phyloP scores from a whole-genome alignment of 2,329 filamentous ascomycete species.

The Periconia digitata region DNA sequence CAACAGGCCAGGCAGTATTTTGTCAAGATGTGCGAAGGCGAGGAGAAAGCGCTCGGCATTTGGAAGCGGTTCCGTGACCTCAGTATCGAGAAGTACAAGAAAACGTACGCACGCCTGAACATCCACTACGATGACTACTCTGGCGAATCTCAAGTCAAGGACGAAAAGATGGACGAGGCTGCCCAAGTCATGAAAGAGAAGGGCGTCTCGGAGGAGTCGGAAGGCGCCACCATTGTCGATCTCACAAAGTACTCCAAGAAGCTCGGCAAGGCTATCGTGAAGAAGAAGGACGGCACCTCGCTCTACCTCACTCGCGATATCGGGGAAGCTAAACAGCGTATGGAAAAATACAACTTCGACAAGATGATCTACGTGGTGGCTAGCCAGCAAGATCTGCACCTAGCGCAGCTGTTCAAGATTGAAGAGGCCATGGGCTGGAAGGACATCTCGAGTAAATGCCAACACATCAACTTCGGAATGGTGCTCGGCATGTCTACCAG shows the following conservation, averaged over 20 bases:
- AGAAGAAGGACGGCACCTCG: conserved; percentile 68
- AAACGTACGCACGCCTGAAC: conserved; percentile 65
- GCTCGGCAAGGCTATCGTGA: conserved; percentile 66
- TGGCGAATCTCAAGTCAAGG: conserved; percentile 68
- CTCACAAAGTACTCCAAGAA: conserved; percentile 70
- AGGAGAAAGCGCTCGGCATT: conserved; percentile 58
- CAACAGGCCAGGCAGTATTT: conserved; percentile 74
- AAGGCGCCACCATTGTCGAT: conserved; percentile 69
- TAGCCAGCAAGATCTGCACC: conserved; percentile 64
- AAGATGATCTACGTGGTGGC: conserved; percentile 71
- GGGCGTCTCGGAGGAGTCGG: conserved; percentile 63
- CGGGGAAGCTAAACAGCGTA: conserved; percentile 64
- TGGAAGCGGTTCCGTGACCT: conserved; percentile 66
- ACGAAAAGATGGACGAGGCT: conserved; percentile 63
- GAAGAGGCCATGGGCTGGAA: conserved; percentile 63
- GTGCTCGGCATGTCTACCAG: conserved; percentile 66
- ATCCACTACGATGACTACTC: conserved; percentile 68
- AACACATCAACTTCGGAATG: conserved; percentile 69
- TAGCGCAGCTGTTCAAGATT: conserved; percentile 67
- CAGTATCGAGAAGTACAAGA: conserved; percentile 65
- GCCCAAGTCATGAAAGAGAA: conserved; percentile 61
- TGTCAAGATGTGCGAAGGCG: conserved; percentile 68
- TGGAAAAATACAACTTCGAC: conserved; percentile 63
- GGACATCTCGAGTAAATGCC: conserved; percentile 60
- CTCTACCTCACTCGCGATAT: conserved; percentile 72